phyloP scores from a whole-genome alignment of 1,284 basidiomycete species.

The Limonomyces culmigenus region DNA sequence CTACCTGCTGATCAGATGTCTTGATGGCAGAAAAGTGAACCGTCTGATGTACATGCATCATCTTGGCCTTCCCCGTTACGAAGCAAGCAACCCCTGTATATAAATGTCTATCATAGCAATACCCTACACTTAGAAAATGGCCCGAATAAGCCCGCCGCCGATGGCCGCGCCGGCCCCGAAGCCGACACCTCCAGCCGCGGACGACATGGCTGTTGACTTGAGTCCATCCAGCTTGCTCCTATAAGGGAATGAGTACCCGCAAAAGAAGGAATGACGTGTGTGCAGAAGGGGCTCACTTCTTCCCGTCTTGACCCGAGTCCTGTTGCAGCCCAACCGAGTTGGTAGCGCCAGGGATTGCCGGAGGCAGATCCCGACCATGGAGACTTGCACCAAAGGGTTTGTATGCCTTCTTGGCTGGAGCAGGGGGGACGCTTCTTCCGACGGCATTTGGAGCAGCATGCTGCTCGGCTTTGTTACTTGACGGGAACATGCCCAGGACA shows the following conservation, averaged over 20 bases:
- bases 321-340: not conserved
- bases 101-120: not conserved
- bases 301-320: not conserved
- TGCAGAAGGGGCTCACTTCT: not conserved
- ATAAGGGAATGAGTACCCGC: not conserved
- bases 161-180: constrained; percentile 42
- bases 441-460: not conserved
- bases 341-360: not conserved
- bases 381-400: constrained; percentile 10
- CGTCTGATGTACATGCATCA: not conserved
- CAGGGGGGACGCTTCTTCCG: not conserved
- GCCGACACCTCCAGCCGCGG: constrained; percentile 54
- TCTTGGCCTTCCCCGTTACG: not conserved
- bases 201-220: constrained; percentile 30
- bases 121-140: constrained; percentile 21
- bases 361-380: constrained; percentile 1
- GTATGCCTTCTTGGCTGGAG: constrained; percentile 5
- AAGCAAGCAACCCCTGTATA: not conserved
- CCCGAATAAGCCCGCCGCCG: constrained; percentile 20
- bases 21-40: constrained; percentile 7
- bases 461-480: too few relatives aligned
- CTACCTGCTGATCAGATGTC: constrained; percentile 1
- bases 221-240: constrained; percentile 30
- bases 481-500: too few relatives aligned
- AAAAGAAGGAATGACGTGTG: too few relatives aligned